Evolutionary conservation across 371 early-diverging fungal species (phyloP).

Genomic region (Conidiobolus coronatus): DNA sequence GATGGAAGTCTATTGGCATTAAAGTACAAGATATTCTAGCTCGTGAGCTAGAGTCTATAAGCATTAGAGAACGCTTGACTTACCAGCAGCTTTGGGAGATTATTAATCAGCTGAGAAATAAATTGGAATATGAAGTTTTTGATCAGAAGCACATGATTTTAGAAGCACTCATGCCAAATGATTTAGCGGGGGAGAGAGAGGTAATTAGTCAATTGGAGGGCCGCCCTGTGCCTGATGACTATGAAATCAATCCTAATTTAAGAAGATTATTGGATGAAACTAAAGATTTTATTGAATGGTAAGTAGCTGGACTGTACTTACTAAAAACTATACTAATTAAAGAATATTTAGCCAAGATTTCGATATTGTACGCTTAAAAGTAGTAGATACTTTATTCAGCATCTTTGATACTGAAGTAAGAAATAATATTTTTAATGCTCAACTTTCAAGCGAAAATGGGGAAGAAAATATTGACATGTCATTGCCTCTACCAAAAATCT

Average conservation of each 20-base stretch:
- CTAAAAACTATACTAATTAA: too few species aligned
- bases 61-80: conserved; percentile 4
- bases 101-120: background rate
- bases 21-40: conserved; percentile 40
- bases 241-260: conserved; percentile 16
- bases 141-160: conserved; percentile 10
- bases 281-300: conserved; percentile 55
- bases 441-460: background rate
- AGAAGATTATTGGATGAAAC: conserved; percentile 50
- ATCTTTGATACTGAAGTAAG: background rate
- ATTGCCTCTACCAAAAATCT: background rate
- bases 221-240: conserved; percentile 6
- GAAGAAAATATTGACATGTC: background rate
- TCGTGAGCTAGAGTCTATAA: conserved; percentile 9
- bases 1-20: conserved; percentile 49
- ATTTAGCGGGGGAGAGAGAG: conserved; percentile 25
- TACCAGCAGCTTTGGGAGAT: background rate
- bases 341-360: conserved; percentile 2
- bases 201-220: conserved; percentile 34
- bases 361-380: background rate
- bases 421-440: background rate
- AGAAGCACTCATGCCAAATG: conserved; percentile 41
- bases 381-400: background rate
- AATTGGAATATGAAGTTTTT: background rate
- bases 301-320: too few species aligned